phyloP scores from a whole-genome alignment of 441 rosid genomes.

The Cnidoscolus chayamansa region DNA sequence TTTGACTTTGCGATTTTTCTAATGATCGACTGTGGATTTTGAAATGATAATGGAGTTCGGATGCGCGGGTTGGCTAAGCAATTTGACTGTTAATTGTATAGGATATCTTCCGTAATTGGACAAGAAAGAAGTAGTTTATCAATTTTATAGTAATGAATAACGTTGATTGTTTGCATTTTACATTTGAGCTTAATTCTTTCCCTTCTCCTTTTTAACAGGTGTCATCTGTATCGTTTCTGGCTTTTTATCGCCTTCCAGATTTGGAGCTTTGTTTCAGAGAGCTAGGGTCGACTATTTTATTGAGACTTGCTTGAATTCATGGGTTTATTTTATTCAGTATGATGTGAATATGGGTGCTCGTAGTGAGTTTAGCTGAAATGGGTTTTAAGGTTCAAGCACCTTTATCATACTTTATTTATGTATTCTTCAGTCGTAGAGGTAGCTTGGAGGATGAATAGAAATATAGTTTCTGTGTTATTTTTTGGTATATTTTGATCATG shows the following conservation, averaged over 20 bases:
- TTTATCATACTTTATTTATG: not conserved
- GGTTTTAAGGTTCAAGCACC: not conserved
- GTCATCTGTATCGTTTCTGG: not conserved
- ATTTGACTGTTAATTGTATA: constrained; percentile 2
- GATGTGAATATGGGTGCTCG: not conserved
- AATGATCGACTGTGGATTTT: not conserved
- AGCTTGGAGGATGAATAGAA: not conserved
- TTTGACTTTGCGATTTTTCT: not conserved
- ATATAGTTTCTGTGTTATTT: not conserved
- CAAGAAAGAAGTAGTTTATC: not conserved
- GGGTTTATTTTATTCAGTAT: not conserved
- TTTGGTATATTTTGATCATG: constrained; percentile 7
- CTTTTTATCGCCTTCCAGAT: not conserved
- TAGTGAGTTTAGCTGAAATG: not conserved
- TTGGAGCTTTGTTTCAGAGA: not conserved
- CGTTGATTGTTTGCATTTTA: not conserved
- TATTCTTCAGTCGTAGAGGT: not conserved
- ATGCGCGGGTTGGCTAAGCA: not conserved
- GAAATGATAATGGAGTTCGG: not conserved
- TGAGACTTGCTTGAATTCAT: not conserved
- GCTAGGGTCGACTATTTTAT: not conserved
- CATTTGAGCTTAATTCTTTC: not conserved
- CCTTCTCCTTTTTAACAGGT: not conserved
- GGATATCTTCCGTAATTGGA: not conserved
- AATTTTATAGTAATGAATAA: not conserved